Evolutionary conservation across 176 grass and related monocot genomes (phyloP), one percentile per base, ranked within the genome.

Genomic region (Metroxylon sagu): DNA sequence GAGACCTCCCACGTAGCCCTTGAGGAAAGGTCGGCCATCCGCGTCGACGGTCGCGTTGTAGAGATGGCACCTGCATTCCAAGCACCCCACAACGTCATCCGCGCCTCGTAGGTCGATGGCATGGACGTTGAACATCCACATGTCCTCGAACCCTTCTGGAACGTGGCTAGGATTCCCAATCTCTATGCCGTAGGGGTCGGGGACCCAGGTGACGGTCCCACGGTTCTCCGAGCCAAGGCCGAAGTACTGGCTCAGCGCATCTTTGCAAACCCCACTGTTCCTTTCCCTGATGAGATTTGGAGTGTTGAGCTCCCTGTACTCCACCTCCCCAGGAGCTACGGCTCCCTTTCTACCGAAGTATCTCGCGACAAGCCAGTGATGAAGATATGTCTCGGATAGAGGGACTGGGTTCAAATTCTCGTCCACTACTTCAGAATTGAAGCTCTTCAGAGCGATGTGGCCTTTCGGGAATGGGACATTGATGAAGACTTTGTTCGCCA

Each of bases 141-240:
- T 66, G 72, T 96, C 64, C 68, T 87, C 86, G 12, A 78, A 87
- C 3, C 77, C 91, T 29, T 77, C 52, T 16, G 86, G 86, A 10
- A 79, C 29, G 6, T 52, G 71, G 30, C 23, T 56, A 0, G 72
- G 69, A 16, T 83, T 56, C 23, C 90, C 91, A 0, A 62, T 17
- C 57, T 86, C 86, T 17, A 96, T 87, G 19, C 83, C 91, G 1
- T 90, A 96, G 6, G 91, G 91, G 52, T 90, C 86, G 19, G 91
- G 91, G 18, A 96, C 71, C 91, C 86, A 96, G 5, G 80, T 90
- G 1, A 75, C 71, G 0, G 91, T 96, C 31, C 66, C 79, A 26
- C 91, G 91, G 6, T 86, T 90, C 77, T 96, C 91, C 1, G 86
- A 96, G 16, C 90, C 90, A 1, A 95, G 83, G 0, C 90, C 90